Evolutionary conservation across 768 basidiomycete species (phyloP), one percentile per base, ranked within the genome.

Genomic region (Rhodotorula toruloides): DNA sequence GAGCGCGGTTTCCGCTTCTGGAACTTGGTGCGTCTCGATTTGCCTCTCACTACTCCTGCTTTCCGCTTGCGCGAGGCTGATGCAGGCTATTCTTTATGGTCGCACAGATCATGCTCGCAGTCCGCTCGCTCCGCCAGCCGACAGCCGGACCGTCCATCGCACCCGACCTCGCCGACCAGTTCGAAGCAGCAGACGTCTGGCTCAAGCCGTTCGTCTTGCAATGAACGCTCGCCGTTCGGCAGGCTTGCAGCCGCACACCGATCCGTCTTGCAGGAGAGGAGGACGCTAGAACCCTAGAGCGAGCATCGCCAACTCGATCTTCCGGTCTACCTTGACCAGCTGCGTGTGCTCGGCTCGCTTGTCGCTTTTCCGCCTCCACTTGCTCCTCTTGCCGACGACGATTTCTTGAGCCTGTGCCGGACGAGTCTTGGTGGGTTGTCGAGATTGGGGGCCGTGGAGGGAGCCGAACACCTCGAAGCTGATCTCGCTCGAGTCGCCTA

Each of bases 1-100:
- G 91, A 96, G 78, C 81, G 94, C 55, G 94, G 94, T 11, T 97
- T 99, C 82, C 82, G 94, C 75, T 99, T 98, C 82, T 99, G 94
- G 94, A 91, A 97, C 77, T 83, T 93, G 78, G 93, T 96, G 76
- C 80, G 91, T 84, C 19, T 53, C 14, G 39, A 39, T 65, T 58
- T 50, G 46, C 52, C 42, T 57, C 66, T 53, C 59, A 10, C 3
- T 5, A 21, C 21, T 46, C 13, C 42, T 42, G 42, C 42, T 12
- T 12, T 42, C 21, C 42, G 42, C 42, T 12, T 42, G 42, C 12
- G 13, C 42, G 42, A 42, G 21, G 42, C 13, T 42, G 13, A 21
- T 12, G 12, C 13, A 21, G 10, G 6, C 36, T 34, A 16, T 1
- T 14, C 37, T 39, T 72, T 50, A 54, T 63, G 46, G 32, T 72